Base-by-base conservation (phyloP, 2,329 filamentous ascomycete species). In the Penicillium sp. region DNA sequence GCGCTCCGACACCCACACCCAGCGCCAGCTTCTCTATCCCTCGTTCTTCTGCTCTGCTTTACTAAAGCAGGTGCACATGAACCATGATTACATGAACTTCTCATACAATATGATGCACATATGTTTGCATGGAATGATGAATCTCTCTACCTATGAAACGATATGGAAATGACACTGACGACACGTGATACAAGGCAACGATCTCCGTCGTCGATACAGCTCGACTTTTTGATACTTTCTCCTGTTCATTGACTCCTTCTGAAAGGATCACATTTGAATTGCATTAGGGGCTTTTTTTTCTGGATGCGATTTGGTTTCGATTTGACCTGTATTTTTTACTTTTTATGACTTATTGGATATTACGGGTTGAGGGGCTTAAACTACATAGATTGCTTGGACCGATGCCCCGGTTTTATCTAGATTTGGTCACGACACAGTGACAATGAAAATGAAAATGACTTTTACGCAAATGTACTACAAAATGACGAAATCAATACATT, bases 371-470 rank as follows among this genome's bases (percentile, higher is more conserved):
- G 51, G 51, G 27, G 26, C 27, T 54, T 40, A 23, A 37, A 41
- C 43, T 44, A 49, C 44, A 53, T 58, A 64, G 61, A 63, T 46
- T 64, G 61, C 33, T 51, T 55, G 51, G 55, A 55, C 48, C 49
- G 41, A 27, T 29, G 53, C 42, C 47, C 49, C 54, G 11, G 12
- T 43, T 45, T 55, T 54, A 53, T 42, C 53, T 59, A 59, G 53
- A 61, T 50, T 42, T 43, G 42, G 40, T 42, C 35, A 56, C 31
- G 25, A 47, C 33, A 40, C 43, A 55, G 27, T 23, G 18, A 45
- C 22, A 58, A 58, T 31, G 29, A 37, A 37, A 47, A n/a, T 54
- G 41, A 41, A 53, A 47, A 35, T 44, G 14, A 35, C 46, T 47
- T 18, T 15, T 23, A 14, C n/a, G 49, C 33, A 31, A 8, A 31